Base-by-base conservation (phyloP, 768 basidiomycete genomes). In the Hygrophoropsis aurantiaca region DNA sequence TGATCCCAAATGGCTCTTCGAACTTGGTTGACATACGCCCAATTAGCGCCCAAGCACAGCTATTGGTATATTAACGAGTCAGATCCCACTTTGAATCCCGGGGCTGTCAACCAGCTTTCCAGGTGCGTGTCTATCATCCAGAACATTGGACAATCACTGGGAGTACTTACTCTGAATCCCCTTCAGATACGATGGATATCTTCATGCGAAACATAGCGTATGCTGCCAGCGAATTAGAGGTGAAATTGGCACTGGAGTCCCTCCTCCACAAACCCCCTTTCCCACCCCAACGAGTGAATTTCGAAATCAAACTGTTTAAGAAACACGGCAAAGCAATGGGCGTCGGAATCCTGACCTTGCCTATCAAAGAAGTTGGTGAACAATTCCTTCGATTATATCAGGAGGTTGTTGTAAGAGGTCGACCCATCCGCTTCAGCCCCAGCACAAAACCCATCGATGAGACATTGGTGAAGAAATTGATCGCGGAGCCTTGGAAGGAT, bases 181-280 rank as follows among this genome's bases (percentile, higher is more conserved):
- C 16, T 40, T 5, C 42, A 45, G 43, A 58, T 36, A 52, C 58
- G 43, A 71, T 71, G 70, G 65, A 71, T 5, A 23, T 71, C 16
- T 71, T 58, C 54, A 67, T 71, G 67, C 42, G 50, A 13, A 47
- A 57, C n/a, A 56, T 71, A 10, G 40, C 61, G 4, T 41, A 52
- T 10, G 56, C 67, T 33, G 69, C 61, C 1, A 51, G 32, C 1
- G 57, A 52, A 16, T 61, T 68, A 20, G 70, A 71, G 16, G 39
- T 71, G 30, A 63, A 62, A 34, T 20, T 64, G 9, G 62, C 58
- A 16, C 60, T 71, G 5, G 70, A 67, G 1, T 58, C 59, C 47
- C 58, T 55, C 23, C 40, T 71, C 13, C 70, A 71, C 49, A 66
- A 59, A 8, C 53, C 65, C 0, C 70, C 70, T 0, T 71, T 71